Percentiles rank a stretch among this genome's conserved stretches.
Evolutionary conservation across 345 rosid species (phyloP).

Genomic region (Aegle marmelos): DNA sequence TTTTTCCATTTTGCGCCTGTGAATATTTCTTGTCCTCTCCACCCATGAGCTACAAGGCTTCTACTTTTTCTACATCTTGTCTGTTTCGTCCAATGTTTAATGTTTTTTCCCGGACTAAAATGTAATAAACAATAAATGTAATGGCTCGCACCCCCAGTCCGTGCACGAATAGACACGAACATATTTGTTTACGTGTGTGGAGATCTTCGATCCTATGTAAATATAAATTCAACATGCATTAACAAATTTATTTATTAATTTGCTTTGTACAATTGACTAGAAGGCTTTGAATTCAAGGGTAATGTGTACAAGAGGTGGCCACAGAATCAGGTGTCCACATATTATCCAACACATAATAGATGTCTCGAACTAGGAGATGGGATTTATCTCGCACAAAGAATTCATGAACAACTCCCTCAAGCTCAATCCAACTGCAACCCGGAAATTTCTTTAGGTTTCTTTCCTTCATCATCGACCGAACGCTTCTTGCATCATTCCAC

Average conservation of each 20-base stretch:
- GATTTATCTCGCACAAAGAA: constrained; percentile 37
- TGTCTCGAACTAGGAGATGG: constrained; percentile 33
- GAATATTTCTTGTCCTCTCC: constrained; percentile 22
- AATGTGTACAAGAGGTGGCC: constrained; percentile 24
- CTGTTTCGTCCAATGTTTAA: neutral
- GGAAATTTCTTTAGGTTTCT: constrained; percentile 33
- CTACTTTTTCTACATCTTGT: neutral
- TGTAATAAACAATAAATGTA: neutral
- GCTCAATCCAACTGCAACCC: constrained; percentile 51
- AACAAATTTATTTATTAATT: constrained; percentile 4
- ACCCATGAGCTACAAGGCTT: neutral
- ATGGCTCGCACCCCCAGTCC: neutral
- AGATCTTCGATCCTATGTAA: neutral
- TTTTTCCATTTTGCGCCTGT: constrained; percentile 5
- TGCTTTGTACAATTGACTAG: neutral
- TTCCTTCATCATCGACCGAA: constrained; percentile 42
- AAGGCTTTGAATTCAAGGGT: constrained; percentile 1
- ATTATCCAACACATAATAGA: constrained; percentile 27
- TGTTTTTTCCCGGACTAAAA: neutral
- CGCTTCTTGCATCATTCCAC: constrained; percentile 33
- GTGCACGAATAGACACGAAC: neutral
- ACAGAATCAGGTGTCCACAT: constrained; percentile 4
- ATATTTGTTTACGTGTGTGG: no score
- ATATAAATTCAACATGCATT: neutral
- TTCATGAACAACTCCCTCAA: constrained; percentile 38